These are phyloP conservation scores for Gossypium davidsonii DNA, from an alignment of 441 rosid genomes.

Conservation along the genomic window DNA sequence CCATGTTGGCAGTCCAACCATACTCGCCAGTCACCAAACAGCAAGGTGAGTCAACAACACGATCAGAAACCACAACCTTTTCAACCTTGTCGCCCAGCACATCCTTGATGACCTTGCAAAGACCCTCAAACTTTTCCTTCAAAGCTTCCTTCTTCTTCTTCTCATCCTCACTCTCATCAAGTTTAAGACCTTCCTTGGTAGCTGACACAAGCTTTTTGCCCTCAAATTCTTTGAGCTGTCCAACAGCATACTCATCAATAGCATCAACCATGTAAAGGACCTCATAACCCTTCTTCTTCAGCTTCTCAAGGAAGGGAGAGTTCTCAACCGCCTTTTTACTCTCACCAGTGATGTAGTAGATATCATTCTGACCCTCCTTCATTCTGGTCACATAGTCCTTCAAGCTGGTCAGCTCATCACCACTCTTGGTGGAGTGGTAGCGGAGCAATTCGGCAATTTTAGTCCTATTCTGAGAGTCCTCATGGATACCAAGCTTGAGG, in stretches of 20 bases:
- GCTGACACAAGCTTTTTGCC: slow-evolving; percentile 69
- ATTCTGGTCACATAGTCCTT: slow-evolving; percentile 70
- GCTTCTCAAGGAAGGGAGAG: slow-evolving; percentile 68
- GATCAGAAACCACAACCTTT: slow-evolving; percentile 63
- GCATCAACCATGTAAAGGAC: slow-evolving; percentile 66
- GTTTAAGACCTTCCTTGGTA: slow-evolving; percentile 58
- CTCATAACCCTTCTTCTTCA: slow-evolving; percentile 60
- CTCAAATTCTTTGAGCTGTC: slow-evolving; percentile 64
- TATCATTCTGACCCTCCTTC: slow-evolving; percentile 67
- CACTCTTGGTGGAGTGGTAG: slow-evolving; percentile 72
- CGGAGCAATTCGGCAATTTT: slow-evolving; percentile 63
- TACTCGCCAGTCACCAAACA: slow-evolving; percentile 61
- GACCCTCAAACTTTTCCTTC: slow-evolving; percentile 59
- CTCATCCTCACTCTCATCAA: slow-evolving; percentile 59
- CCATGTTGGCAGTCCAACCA: slow-evolving; percentile 71
- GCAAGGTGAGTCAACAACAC: slow-evolving; percentile 66
- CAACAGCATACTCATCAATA: slow-evolving; percentile 59
- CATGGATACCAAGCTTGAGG: slow-evolving; percentile 61
- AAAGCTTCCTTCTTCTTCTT: slow-evolving; percentile 43
- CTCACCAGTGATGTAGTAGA: slow-evolving; percentile 66
- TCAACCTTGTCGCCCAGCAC: slow-evolving; percentile 61
- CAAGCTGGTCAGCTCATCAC: slow-evolving; percentile 60
- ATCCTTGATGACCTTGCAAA: slow-evolving; percentile 69
- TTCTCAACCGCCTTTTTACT: slow-evolving; percentile 74
- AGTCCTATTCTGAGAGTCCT: slow-evolving; percentile 56